Percentiles rank a stretch among this genome's conserved stretches.
Evolutionary conservation across 352 stramenopile genomes (phyloP).

Genomic region (Globisporangium splendens): DNA sequence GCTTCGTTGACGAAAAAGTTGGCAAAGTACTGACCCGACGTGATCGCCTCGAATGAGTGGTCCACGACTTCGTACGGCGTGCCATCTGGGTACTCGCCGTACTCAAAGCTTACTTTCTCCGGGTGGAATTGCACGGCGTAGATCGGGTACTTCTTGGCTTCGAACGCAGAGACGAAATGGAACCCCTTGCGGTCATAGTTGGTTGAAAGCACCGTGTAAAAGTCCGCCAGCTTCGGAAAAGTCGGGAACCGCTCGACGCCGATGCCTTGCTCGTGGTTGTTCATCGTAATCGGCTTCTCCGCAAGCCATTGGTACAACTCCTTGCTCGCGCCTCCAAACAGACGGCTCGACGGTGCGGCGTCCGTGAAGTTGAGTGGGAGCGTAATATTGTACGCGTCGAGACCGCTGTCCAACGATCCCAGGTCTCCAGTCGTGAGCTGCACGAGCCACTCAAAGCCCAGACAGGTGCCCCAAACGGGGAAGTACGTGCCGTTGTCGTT

Average conservation of each 20-base stretch:
- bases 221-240: conserved; percentile 42
- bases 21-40: conserved; percentile 51
- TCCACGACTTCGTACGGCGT: conserved; percentile 80
- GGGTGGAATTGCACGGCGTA: conserved; percentile 92
- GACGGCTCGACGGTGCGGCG: conserved; percentile 32
- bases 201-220: conserved; percentile 60
- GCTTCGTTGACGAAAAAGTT: conserved; percentile 77
- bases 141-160: conserved; percentile 80
- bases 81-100: conserved; percentile 56
- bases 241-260: conserved; percentile 42
- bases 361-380: conserved; percentile 73
- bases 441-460: conserved; percentile 80
- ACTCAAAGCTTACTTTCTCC: conserved; percentile 92
- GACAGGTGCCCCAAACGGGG: conserved; percentile 73
- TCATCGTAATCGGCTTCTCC: conserved; percentile 68
- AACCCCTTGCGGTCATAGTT: conserved; percentile 62
- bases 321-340: conserved; percentile 42
- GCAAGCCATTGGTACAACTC: conserved; percentile 52
- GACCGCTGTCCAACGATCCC: conserved; percentile 38
- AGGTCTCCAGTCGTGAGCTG: conserved; percentile 54
- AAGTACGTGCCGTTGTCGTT: conserved; percentile 71
- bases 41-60: conserved; percentile 62
- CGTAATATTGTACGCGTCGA: conserved; percentile 83
- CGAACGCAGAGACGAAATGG: conserved; percentile 86
- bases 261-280: conserved; percentile 71